A percentile compares a stretch with the other conserved stretches of the same genome.
These are phyloP conservation scores for Clarireedia homoeocarpa DNA, from an alignment of 2,329 filamentous ascomycete species.

Conservation along the genomic window DNA sequence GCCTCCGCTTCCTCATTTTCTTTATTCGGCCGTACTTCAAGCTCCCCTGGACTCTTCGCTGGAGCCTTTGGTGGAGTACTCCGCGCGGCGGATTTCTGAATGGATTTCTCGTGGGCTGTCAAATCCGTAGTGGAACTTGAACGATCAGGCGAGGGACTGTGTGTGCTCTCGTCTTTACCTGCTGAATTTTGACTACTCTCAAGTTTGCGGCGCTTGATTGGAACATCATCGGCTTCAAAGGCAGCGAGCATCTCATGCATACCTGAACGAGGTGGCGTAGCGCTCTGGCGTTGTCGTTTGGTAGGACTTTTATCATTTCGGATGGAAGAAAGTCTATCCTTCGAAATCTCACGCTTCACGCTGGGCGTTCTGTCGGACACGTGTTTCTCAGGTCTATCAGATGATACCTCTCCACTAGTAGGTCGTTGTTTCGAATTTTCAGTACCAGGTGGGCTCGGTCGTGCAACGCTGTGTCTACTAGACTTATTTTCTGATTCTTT, in stretches of 20 bases:
- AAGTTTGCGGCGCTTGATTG: slow-evolving; percentile 49
- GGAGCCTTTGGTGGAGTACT: not conserved
- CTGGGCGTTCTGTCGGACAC: slow-evolving; percentile 47
- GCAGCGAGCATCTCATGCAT: slow-evolving; percentile 38
- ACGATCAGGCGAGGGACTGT: slow-evolving; percentile 25
- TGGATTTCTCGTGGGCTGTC: slow-evolving; percentile 14
- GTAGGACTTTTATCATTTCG: slow-evolving; percentile 40
- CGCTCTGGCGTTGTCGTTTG: slow-evolving; percentile 53
- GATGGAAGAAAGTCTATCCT: slow-evolving; percentile 41
- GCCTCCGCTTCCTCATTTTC: slow-evolving; percentile 22
- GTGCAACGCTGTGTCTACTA: slow-evolving; percentile 18
- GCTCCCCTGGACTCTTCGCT: not conserved
- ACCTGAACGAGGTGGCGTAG: slow-evolving; percentile 43
- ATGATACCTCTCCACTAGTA: slow-evolving; percentile 13
- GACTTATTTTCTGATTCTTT: slow-evolving; percentile 45
- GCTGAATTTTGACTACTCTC: slow-evolving; percentile 30
- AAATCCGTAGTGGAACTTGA: slow-evolving; percentile 15
- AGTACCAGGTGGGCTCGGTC: not conserved
- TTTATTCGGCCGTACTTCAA: slow-evolving; percentile 31
- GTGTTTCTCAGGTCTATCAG: slow-evolving; percentile 19
- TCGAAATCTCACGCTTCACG: slow-evolving; percentile 53
- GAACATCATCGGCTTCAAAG: slow-evolving; percentile 44
- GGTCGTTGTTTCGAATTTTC: slow-evolving; percentile 12
- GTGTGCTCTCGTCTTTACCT: slow-evolving; percentile 18
- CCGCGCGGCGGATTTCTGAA: not conserved